Base-by-base conservation (phyloP, 2,329 filamentous ascomycete genomes). In the Sclerotinia trifoliorum region DNA sequence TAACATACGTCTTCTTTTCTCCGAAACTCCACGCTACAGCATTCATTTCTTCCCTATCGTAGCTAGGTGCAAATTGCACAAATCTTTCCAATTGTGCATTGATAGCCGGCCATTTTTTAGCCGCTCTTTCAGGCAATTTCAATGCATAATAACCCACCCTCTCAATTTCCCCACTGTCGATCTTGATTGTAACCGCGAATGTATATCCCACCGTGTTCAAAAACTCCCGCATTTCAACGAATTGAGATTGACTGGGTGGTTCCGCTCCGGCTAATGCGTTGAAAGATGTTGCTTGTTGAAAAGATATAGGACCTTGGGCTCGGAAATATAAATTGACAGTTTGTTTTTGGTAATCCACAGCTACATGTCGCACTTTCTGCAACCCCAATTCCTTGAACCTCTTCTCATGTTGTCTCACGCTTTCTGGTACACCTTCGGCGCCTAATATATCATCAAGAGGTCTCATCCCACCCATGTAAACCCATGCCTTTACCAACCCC, bases 71-170 rank as follows among this genome's bases (percentile, higher is more conserved):
- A 24, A 21, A 48, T 29, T 32, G 39, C 42, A 48, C 57, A 60
- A 60, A 60, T 19, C n/a, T 48, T 32, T 60, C 57, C 42, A 60
- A 32, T 24, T 60, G 57, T 4, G 17, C 42, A 32, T 60, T 32
- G 1, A 60, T 21, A 1, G 7, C 57, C 1, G 57, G 57, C 57
- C 57, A 68, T 7, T 29, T 49, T n/a, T 55, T 58, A 17, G 26
- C 15, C 8, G 54, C 1, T 56, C 42, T 54, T 8, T 56, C 51
- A 10, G 61, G 61, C 21, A 68, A 19, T 49, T 65, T 58, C 61
- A 68, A 66, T 13, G 66, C 66, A 56, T 68, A 68, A 26, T 65
- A 68, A 17, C 48, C 62, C 29, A 68, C 66, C 56, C 66, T 55
- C 26, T 54, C 54, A 29, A 68, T 52, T 29, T 51, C 19, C 13